phyloP scores from a whole-genome alignment of 2,329 filamentous ascomycete genomes.

The Aspergillus uvarum region DNA sequence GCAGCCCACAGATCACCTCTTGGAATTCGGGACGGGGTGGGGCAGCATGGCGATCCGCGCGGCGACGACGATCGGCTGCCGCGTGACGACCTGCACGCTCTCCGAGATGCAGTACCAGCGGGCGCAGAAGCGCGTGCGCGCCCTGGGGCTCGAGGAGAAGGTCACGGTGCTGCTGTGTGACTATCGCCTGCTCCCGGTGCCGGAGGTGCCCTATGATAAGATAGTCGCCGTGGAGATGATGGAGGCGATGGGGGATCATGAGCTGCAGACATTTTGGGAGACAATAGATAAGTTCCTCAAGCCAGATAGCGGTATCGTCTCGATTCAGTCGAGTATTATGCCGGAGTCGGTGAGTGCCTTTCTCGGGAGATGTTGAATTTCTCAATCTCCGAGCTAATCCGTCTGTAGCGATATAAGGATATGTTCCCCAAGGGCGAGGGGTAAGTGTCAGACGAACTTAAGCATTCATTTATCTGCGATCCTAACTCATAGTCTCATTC shows the following conservation, averaged over 20 bases:
- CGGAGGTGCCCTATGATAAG: not conserved
- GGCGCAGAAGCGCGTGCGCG: not conserved
- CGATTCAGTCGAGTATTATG: not conserved
- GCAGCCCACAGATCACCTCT: not conserved
- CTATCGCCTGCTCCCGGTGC: not conserved
- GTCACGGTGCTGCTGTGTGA: slow-evolving; percentile 1
- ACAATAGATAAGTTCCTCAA: not conserved
- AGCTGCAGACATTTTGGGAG: not conserved
- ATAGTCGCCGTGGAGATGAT: slow-evolving; percentile 9
- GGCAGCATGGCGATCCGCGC: slow-evolving; percentile 3
- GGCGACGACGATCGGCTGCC: not conserved
- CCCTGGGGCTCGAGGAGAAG: not conserved
- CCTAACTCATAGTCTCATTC: not conserved
- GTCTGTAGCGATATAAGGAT: not conserved
- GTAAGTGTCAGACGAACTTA: not conserved
- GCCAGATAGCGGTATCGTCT: not conserved
- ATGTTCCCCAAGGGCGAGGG: not conserved
- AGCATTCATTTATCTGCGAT: no score
- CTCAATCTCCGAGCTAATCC: not conserved
- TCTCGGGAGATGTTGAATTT: not conserved
- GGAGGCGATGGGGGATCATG: not conserved
- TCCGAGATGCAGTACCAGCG: slow-evolving; percentile 1
- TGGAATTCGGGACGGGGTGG: slow-evolving; percentile 6
- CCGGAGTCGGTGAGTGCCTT: not conserved
- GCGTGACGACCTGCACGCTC: slow-evolving; percentile 1